Percentiles rank a stretch among this genome's conserved stretches.
phyloP scores from a whole-genome alignment of 306 rosid species.

The Nissolia schottii region DNA sequence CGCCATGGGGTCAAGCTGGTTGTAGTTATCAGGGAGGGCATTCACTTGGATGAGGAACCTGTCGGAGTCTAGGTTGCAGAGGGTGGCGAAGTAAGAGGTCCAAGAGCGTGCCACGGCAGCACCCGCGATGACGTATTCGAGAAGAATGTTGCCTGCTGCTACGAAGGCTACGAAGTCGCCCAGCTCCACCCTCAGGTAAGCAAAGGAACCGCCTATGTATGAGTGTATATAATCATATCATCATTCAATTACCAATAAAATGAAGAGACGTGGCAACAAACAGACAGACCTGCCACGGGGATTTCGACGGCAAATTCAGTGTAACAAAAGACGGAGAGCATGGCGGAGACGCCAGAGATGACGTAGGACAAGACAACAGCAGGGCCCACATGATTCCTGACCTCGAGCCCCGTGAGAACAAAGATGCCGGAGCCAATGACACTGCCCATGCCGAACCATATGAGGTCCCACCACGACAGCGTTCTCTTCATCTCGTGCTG shows the following conservation, averaged over 20 bases:
- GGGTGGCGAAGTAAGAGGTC: slow-evolving; percentile 89
- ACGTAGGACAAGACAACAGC: slow-evolving; percentile 59
- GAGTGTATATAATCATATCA: not conserved
- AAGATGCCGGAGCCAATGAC: slow-evolving; percentile 77
- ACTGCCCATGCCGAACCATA: slow-evolving; percentile 75
- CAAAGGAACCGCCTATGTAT: slow-evolving; percentile 71
- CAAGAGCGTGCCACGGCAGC: slow-evolving; percentile 82
- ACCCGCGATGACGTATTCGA: slow-evolving; percentile 55
- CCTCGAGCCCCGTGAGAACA: slow-evolving; percentile 63
- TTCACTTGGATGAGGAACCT: slow-evolving; percentile 46
- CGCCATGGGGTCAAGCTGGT: slow-evolving; percentile 54
- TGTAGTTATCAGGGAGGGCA: slow-evolving; percentile 19
- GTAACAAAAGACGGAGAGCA: slow-evolving; percentile 78
- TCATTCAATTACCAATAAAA: not conserved
- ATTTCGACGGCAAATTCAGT: slow-evolving; percentile 76
- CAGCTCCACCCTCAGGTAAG: slow-evolving; percentile 76
- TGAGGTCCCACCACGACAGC: slow-evolving; percentile 49
- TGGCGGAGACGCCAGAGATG: slow-evolving; percentile 61
- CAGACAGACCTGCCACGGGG: slow-evolving; percentile 78
- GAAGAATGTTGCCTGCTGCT: slow-evolving; percentile 79
- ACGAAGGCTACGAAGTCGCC: slow-evolving; percentile 76
- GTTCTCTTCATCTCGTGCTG: slow-evolving; percentile 46
- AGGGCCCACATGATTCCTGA: slow-evolving; percentile 45
- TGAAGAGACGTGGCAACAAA: too few relatives aligned
- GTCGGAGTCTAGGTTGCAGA: slow-evolving; percentile 52